These are phyloP conservation scores for Linderniella brevidens DNA, from an alignment of 257 asterid genomes.

Conservation along the genomic window DNA sequence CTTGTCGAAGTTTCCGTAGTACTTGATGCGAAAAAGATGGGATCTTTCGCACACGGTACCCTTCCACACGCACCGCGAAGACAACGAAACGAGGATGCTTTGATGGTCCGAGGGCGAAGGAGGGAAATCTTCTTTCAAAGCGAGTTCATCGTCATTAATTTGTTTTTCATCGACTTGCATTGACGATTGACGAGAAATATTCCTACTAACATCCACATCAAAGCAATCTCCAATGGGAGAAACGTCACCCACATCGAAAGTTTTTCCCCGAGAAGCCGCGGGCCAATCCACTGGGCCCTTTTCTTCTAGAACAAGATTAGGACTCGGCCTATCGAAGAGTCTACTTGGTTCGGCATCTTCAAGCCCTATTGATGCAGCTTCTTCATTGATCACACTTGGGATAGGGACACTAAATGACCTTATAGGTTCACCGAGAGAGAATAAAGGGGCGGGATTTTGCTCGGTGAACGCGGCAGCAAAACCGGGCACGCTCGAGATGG, in stretches of 20 bases:
- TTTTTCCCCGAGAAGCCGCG: conserved; percentile 16
- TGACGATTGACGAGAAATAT: conserved; percentile 16
- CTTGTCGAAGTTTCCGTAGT: conserved; percentile 78
- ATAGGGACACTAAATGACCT: conserved; percentile 43
- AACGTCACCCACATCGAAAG: too few relatives aligned
- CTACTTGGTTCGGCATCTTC: too few relatives aligned
- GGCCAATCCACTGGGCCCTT: conserved; percentile 13
- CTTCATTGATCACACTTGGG: conserved; percentile 23
- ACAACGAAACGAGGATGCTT: conserved; percentile 83
- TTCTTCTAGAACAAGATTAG: conserved; percentile 18
- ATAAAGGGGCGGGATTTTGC: conserved; percentile 27
- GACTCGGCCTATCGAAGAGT: conserved; percentile 13
- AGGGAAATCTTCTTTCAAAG: conserved; percentile 55
- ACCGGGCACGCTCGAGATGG: conserved; percentile 68
- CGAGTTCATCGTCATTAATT: conserved; percentile 22
- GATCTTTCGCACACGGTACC: conserved; percentile 94
- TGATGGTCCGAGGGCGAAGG: conserved; percentile 88
- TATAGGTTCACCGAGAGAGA: conserved; percentile 32
- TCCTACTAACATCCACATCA: conserved; percentile 16
- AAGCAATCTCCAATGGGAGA: conserved; percentile 9
- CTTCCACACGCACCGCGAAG: conserved; percentile 88
- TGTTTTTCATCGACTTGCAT: conserved; percentile 26
- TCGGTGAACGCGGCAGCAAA: conserved; percentile 27
- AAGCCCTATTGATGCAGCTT: conserved; percentile 15
- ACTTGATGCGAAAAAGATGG: conserved; percentile 77